Conservation (phyloP, 2,329 filamentous ascomycete species). For the Trichoderma afroharzianum region DNA sequence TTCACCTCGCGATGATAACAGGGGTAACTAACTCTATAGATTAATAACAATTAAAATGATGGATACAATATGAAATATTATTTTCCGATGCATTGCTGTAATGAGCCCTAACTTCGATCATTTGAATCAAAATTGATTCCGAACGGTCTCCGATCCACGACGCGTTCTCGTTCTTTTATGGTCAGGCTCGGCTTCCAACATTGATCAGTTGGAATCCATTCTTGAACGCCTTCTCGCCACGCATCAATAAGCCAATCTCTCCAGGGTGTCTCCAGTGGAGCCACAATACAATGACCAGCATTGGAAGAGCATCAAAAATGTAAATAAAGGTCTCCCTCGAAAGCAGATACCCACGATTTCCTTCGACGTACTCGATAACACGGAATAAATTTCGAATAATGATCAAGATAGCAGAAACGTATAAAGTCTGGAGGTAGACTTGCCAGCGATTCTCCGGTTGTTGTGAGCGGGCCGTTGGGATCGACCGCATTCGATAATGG, state of each 20-base stretch:
- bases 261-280: conserved; percentile 24
- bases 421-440: conserved; percentile 35
- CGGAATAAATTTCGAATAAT: conserved; percentile 44
- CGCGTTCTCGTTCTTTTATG: background rate
- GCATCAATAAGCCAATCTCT: conserved; percentile 41
- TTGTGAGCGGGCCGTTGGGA: background rate
- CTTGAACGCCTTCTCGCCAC: background rate
- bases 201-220: background rate
- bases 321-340: conserved; percentile 41
- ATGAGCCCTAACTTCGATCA: background rate
- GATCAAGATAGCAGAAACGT: conserved; percentile 38
- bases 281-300: conserved; percentile 24
- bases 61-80: background rate
- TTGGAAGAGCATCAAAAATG: conserved; percentile 37
- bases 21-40: background rate
- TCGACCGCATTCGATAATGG: conserved; percentile 35
- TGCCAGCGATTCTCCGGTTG: conserved; percentile 30
- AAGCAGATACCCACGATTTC: conserved; percentile 38
- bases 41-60: background rate
- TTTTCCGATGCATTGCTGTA: background rate
- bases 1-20: background rate
- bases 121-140: background rate
- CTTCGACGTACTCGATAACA: conserved; percentile 46
- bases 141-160: background rate
- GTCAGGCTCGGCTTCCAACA: background rate